phyloP scores from a whole-genome alignment of 768 basidiomycete species.

The Imleria badia region DNA sequence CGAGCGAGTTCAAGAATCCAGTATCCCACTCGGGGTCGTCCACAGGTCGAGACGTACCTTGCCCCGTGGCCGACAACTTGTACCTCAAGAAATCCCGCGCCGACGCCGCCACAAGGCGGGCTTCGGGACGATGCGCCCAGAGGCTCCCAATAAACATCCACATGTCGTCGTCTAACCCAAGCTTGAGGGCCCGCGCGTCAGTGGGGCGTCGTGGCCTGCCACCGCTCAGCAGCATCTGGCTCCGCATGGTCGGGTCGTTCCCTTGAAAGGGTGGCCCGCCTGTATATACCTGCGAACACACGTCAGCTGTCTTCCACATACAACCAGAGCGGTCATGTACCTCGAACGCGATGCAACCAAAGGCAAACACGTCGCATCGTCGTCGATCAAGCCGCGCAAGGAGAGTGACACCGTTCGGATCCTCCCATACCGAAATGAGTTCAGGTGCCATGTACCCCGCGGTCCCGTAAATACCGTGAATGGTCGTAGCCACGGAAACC shows the following conservation, averaged over 20 bases:
- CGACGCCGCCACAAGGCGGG: conserved; percentile 26
- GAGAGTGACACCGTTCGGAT: conserved; percentile 8
- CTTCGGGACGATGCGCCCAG: conserved; percentile 28
- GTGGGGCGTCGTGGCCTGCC: conserved; percentile 20
- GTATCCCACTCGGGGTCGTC: conserved; percentile 27
- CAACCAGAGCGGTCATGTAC: conserved; percentile 8
- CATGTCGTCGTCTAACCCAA: conserved; percentile 31
- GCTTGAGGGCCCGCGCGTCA: background rate
- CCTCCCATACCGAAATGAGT: conserved; percentile 14
- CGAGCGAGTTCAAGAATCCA: conserved; percentile 19
- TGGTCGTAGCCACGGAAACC: conserved; percentile 14
- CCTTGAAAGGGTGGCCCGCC: conserved; percentile 26
- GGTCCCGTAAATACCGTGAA: conserved; percentile 19
- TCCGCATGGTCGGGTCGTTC: conserved; percentile 17
- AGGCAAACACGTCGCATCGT: conserved; percentile 36
- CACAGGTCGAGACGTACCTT: background rate
- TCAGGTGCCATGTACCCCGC: conserved; percentile 30
- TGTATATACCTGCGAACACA: conserved; percentile 27
- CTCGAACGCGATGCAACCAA: conserved; percentile 37
- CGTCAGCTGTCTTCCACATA: background rate
- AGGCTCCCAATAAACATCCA: conserved; percentile 32
- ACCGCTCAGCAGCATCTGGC: conserved; percentile 13
- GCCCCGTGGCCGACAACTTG: conserved; percentile 11
- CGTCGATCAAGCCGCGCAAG: conserved; percentile 23
- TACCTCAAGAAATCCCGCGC: conserved; percentile 20